Evolutionary conservation across 208 protist genomes (phyloP).

Genomic region (Sergeia podlipaevii): DNA sequence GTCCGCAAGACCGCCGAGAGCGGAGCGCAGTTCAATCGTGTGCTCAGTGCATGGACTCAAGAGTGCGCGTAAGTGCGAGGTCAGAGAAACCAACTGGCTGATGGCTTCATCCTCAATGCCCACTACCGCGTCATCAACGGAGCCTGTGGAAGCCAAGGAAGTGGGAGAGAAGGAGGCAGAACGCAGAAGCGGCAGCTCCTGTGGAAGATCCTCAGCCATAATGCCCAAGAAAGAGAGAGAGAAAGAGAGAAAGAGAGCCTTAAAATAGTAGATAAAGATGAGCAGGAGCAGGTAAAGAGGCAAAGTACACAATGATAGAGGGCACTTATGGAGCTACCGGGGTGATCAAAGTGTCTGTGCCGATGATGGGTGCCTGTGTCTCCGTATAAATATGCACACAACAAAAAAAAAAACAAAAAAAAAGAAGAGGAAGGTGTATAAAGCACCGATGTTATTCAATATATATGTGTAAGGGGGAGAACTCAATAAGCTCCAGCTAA

Average conservation of each 20-base stretch:
- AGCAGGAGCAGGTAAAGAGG: background rate
- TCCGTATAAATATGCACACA: too few relatives aligned
- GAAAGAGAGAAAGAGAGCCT: background rate
- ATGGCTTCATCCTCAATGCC: background rate
- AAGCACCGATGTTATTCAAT: too few relatives aligned
- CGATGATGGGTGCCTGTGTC: too few relatives aligned
- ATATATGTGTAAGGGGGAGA: too few relatives aligned
- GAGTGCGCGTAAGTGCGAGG: slow-evolving; percentile 13
- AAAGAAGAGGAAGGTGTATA: too few relatives aligned
- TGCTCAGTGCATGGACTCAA: slow-evolving; percentile 58
- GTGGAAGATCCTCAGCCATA: background rate
- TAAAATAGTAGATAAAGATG: slow-evolving; percentile 6
- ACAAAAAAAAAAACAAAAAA: too few relatives aligned
- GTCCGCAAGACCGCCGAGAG: slow-evolving; percentile 33
- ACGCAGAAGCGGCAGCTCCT: slow-evolving; percentile 6
- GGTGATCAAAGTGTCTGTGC: too few relatives aligned
- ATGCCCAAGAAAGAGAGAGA: slow-evolving; percentile 10
- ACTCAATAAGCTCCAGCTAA: too few relatives aligned
- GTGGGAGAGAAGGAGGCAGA: slow-evolving; percentile 8
- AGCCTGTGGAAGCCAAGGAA: slow-evolving; percentile 4
- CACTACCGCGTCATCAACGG: background rate
- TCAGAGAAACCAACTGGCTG: slow-evolving; percentile 16
- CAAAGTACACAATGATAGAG: background rate
- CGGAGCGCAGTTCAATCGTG: slow-evolving; percentile 27
- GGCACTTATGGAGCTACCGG: background rate